These are phyloP conservation scores for Priceomyces castillae DNA, from an alignment of 805 yeast species.

Conservation along the genomic window DNA sequence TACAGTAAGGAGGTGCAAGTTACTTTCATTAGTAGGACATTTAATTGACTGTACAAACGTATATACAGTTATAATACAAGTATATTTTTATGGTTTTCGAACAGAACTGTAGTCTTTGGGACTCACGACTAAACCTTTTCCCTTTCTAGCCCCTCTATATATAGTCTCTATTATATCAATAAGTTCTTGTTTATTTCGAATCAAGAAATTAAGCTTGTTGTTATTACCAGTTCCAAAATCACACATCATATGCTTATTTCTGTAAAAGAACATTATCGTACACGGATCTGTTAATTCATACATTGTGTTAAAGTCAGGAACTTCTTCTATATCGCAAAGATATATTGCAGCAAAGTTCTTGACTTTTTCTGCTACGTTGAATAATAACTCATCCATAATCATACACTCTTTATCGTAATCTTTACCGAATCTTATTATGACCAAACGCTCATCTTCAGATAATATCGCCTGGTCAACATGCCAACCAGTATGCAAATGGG, in stretches of 20 bases:
- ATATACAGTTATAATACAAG: neutral
- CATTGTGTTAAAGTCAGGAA: slow-evolving; percentile 86
- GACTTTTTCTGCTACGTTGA: slow-evolving; percentile 75
- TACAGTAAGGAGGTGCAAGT: slow-evolving; percentile 4
- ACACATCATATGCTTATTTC: slow-evolving; percentile 96
- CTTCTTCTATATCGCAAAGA: slow-evolving; percentile 83
- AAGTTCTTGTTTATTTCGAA: slow-evolving; percentile 79
- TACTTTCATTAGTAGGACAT: neutral
- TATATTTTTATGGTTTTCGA: slow-evolving; percentile 11
- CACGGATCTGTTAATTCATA: slow-evolving; percentile 88
- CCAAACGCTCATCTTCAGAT: slow-evolving; percentile 84
- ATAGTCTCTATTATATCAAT: slow-evolving; percentile 88
- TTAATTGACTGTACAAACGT: slow-evolving; percentile 3
- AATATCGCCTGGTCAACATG: slow-evolving; percentile 97
- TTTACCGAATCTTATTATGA: slow-evolving; percentile 84
- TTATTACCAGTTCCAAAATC: slow-evolving; percentile 98
- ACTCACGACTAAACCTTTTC: slow-evolving; percentile 85
- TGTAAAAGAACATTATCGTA: slow-evolving; percentile 88
- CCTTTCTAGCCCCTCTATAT: slow-evolving; percentile 88
- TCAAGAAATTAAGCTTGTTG: slow-evolving; percentile 80
- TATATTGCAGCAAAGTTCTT: slow-evolving; percentile 86
- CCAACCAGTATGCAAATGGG: slow-evolving; percentile 85
- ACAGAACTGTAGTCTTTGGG: slow-evolving; percentile 64
- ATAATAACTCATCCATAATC: slow-evolving; percentile 86
- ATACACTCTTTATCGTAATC: slow-evolving; percentile 76